Evolutionary conservation across 2,329 filamentous ascomycete species (phyloP), one percentile per base, ranked within the genome.

Genomic region (Stachybotrys chartarum): DNA sequence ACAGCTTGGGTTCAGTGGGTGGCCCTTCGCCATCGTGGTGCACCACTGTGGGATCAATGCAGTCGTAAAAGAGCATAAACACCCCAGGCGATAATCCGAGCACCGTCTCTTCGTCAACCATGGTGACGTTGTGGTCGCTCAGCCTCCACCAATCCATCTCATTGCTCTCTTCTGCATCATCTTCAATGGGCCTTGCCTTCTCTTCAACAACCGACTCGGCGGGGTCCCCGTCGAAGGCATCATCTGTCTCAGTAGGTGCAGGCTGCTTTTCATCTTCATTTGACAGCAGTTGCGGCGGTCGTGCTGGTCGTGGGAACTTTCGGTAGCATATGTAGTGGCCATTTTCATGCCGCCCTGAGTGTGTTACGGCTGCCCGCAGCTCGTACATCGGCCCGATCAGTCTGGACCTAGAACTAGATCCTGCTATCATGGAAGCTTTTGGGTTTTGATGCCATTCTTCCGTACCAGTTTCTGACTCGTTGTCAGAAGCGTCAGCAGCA

Each of bases 31-130:
- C 62, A 30, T 69, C 64, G 17, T 47, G 7, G 45, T 47, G 68
- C 18, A 86, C 67, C 31, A 76, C 74, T 44, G 68, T 73, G 1
- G 78, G 70, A 56, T 87, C 84, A 30, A 88, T 75, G 50, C 82
- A 83, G 68, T 99, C 93, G 69, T 97, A 99, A 69, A 97, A 97
- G 1, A 97, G 80, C 93, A 99, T 97, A 67, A 97, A 97, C 0
- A 92, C 93, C 1, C 90, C 91, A 0, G 70, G 67, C 0, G 85
- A 85, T 62, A 96, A 87, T 2, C 78, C 79, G 52, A 94, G 74
- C 0, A 96, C 89, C 31, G 81, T 80, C 11, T 86, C 79, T 67
- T 96, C 90, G 18, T 82, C 82, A 30, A 92, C 87, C 60, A 82
- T 78, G 58, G 78, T 83, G 7, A 97, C 92, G 59, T 88, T 86